These are phyloP conservation scores for Emergomyces pasteurianus DNA, from an alignment of 2,329 filamentous ascomycete species.

Conservation along the genomic window DNA sequence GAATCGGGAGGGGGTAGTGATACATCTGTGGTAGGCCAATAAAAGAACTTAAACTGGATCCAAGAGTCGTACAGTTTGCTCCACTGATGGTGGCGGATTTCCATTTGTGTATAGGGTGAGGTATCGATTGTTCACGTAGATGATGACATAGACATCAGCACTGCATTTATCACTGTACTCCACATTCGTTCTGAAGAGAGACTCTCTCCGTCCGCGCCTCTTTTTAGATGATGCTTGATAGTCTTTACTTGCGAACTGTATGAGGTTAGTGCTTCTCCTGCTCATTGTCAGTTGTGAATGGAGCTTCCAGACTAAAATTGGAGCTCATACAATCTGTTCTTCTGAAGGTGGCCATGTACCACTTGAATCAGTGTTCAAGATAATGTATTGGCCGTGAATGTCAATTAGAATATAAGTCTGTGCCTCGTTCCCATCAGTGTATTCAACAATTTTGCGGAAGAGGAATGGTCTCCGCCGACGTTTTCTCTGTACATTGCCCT, in stretches of 20 bases:
- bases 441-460: constrained; percentile 1
- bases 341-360: constrained; percentile 1
- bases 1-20: too few relatives aligned
- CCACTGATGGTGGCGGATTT: too few relatives aligned
- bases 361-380: neutral
- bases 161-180: too few relatives aligned
- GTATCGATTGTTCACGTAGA: neutral
- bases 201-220: too few relatives aligned
- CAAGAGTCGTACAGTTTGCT: too few relatives aligned
- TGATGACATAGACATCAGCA: too few relatives aligned
- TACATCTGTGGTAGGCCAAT: too few relatives aligned
- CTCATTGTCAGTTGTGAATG: neutral
- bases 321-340: neutral
- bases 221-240: too few relatives aligned
- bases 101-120: neutral
- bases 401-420: neutral
- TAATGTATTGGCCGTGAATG: neutral
- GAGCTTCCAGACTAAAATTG: neutral
- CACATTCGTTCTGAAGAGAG: too few relatives aligned
- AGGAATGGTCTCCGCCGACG: neutral
- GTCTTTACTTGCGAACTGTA: too few relatives aligned
- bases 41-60: too few relatives aligned
- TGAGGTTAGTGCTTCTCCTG: neutral
- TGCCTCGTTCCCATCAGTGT: neutral
- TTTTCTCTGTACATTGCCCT: neutral